These are phyloP conservation scores for Cryptococcus sp. DNA, from an alignment of 1,284 basidiomycete genomes.

Conservation along the genomic window DNA sequence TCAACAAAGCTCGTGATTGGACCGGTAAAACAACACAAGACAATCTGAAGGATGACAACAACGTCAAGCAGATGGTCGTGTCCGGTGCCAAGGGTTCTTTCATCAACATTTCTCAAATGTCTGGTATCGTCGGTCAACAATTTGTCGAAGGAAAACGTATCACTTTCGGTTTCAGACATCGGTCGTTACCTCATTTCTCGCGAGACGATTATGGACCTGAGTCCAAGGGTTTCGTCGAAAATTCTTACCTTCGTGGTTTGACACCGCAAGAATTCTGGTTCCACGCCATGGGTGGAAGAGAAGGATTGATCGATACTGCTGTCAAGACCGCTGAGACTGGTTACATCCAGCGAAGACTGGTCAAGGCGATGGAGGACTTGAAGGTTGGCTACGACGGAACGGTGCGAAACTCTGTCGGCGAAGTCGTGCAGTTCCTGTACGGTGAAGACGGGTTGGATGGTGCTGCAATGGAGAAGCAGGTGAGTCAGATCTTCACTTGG, in stretches of 20 bases:
- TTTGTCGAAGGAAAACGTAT: conserved; percentile 97
- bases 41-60: conserved; percentile 96
- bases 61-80: conserved; percentile 99
- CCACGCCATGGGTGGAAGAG: conserved; percentile 99
- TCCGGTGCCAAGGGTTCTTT: conserved; percentile 98
- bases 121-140: conserved; percentile 98
- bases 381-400: conserved; percentile 98
- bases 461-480: conserved; percentile 92
- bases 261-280: conserved; percentile 99
- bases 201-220: conserved; percentile 99
- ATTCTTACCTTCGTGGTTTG: conserved; percentile 96
- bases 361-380: conserved; percentile 97
- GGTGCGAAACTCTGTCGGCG: conserved; percentile 92
- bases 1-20: conserved; percentile 94
- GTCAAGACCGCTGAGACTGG: conserved; percentile 99
- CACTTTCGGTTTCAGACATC: conserved; percentile 96
- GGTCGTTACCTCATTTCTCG: conserved; percentile 94
- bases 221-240: conserved; percentile 98
- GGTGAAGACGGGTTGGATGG: conserved; percentile 99
- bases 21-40: conserved; percentile 95
- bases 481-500: conserved; percentile 15
- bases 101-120: conserved; percentile 99
- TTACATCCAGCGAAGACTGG: conserved; percentile 96
- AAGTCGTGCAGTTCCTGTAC: conserved; percentile 94
- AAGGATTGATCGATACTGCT: conserved; percentile 98